Conservation (phyloP, 768 basidiomycete genomes). For the Chlorophyllum brunneum region DNA sequence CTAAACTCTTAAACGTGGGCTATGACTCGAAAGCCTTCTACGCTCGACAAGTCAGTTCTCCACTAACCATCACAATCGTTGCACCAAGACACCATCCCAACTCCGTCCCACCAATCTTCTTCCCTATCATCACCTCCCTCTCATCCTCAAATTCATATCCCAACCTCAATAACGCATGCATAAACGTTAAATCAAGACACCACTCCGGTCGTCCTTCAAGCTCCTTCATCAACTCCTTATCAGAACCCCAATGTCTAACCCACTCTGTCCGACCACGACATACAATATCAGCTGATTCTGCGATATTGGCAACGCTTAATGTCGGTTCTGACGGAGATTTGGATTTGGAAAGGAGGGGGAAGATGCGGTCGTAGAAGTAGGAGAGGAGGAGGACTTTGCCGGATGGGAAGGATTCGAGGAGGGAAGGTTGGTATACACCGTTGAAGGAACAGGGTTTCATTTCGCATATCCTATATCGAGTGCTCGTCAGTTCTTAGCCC, state of each 20-base stretch:
- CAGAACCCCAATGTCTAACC: constrained; percentile 41
- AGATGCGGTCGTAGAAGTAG: constrained; percentile 95
- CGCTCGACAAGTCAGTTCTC: constrained; percentile 51
- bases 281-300: constrained; percentile 61
- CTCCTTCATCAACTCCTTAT: constrained; percentile 46
- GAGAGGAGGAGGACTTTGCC: constrained; percentile 90
- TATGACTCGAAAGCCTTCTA: constrained; percentile 18
- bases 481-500: neutral
- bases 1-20: too few relatives aligned
- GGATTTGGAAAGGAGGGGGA: constrained; percentile 56
- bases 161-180: constrained; percentile 80
- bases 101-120: constrained; percentile 86
- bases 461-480: constrained; percentile 64
- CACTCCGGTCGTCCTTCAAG: constrained; percentile 85
- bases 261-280: constrained; percentile 69
- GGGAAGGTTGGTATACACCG: constrained; percentile 94
- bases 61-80: constrained; percentile 68
- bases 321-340: constrained; percentile 15
- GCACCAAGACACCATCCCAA: constrained; percentile 93
- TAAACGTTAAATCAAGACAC: constrained; percentile 94
- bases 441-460: constrained; percentile 95
- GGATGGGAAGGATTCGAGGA: constrained; percentile 81
- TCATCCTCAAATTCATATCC: constrained; percentile 85
- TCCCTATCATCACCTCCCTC: constrained; percentile 74
- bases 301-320: constrained; percentile 55